These are phyloP conservation scores for Claviceps sp. DNA, from an alignment of 2,329 filamentous ascomycete species.

Conservation along the genomic window DNA sequence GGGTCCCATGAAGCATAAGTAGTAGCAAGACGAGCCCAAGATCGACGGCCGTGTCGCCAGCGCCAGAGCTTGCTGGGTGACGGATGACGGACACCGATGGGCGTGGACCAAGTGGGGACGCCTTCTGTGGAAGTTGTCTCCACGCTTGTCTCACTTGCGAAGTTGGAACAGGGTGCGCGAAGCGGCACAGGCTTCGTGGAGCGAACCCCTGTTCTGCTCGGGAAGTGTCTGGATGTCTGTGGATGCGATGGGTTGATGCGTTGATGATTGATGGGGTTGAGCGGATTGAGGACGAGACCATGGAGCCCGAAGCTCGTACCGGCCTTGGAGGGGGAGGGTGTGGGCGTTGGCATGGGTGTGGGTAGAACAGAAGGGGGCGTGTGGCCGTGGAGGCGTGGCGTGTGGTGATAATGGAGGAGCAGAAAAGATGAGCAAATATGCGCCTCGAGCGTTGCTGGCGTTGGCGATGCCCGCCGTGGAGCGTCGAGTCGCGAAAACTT, in stretches of 20 bases:
- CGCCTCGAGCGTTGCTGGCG: not conserved
- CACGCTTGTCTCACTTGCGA: constrained; percentile 39
- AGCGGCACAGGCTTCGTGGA: constrained; percentile 6
- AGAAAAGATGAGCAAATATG: not conserved
- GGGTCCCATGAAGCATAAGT: constrained; percentile 36
- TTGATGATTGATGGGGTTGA: constrained; percentile 1
- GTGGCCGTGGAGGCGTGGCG: too few relatives aligned
- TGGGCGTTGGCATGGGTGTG: not conserved
- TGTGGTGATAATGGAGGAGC: not conserved
- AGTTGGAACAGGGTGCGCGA: constrained; percentile 23
- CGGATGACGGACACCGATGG: constrained; percentile 7
- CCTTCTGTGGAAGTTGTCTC: constrained; percentile 7
- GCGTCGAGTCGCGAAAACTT: not conserved
- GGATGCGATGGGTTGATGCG: too few relatives aligned
- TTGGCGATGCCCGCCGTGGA: not conserved
- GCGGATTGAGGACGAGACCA: constrained; percentile 6
- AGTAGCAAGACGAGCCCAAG: constrained; percentile 30
- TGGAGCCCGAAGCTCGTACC: constrained; percentile 6
- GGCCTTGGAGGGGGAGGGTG: constrained; percentile 1
- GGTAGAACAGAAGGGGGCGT: not conserved
- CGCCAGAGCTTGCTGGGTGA: constrained; percentile 7
- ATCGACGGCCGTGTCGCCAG: constrained; percentile 22
- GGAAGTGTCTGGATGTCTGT: not conserved
- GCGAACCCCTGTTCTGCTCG: constrained; percentile 1
- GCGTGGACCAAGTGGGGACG: constrained; percentile 10